Percentiles rank a stretch among this genome's conserved stretches.
phyloP scores from a whole-genome alignment of 78 protist species.

The Planoprotostelium fungivorum region DNA sequence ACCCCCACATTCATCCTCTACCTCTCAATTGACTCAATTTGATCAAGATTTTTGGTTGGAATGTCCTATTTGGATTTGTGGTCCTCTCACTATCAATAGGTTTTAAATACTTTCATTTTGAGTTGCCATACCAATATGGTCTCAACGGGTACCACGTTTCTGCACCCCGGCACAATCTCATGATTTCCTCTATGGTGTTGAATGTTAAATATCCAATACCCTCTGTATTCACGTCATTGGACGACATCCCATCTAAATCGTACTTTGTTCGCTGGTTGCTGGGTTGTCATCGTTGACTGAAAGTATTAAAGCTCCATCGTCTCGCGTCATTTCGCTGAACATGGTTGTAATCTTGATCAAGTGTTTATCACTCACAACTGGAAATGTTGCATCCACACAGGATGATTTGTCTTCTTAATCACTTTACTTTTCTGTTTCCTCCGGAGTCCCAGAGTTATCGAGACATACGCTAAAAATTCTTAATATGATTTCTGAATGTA shows the following conservation, averaged over 20 bases:
- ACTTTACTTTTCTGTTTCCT: not conserved
- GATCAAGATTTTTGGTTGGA: not conserved
- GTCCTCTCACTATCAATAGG: not conserved
- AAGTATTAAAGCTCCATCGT: not conserved
- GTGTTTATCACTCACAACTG: not conserved
- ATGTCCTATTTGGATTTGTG: not conserved
- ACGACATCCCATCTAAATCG: not conserved
- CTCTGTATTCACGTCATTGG: not conserved
- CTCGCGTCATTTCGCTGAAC: not conserved
- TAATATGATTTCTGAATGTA: not conserved
- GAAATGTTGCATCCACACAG: not conserved
- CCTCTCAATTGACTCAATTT: not conserved
- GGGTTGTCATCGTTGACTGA: not conserved
- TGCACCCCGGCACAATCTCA: not conserved
- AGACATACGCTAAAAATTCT: not conserved
- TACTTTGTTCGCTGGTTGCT: not conserved
- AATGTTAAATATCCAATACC: not conserved
- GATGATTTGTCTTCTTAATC: not conserved
- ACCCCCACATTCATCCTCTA: not conserved
- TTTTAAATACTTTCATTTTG: not conserved
- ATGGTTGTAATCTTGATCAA: not conserved
- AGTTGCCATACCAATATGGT: not conserved
- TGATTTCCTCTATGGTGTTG: not conserved
- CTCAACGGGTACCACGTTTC: not conserved
- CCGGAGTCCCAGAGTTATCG: not conserved